Evolutionary conservation across 2,329 filamentous ascomycete species (phyloP).

Genomic region (Diplodia corticola): DNA sequence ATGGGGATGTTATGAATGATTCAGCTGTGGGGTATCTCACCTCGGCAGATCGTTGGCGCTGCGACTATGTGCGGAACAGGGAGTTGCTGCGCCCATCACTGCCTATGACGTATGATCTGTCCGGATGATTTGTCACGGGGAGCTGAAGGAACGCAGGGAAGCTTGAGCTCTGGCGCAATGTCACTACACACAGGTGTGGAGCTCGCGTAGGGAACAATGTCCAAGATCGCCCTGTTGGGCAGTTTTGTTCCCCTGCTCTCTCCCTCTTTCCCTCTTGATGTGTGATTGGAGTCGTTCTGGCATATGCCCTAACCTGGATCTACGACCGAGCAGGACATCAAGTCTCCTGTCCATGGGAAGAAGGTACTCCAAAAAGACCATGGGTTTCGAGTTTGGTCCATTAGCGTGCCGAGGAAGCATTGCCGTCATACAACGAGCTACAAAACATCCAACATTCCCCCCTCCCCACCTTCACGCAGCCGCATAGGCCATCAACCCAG

Average conservation of each 20-base stretch:
- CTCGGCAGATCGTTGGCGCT: neutral
- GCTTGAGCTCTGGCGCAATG: neutral
- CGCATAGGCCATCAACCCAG: conserved; percentile 11
- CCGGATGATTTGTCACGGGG: too few relatives aligned
- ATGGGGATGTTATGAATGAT: neutral
- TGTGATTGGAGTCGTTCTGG: too few relatives aligned
- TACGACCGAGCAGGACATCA: too few relatives aligned
- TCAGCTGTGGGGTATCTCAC: conserved; percentile 5
- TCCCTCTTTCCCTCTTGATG: neutral
- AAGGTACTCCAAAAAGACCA: too few relatives aligned
- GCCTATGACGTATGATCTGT: too few relatives aligned
- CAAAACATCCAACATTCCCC: too few relatives aligned
- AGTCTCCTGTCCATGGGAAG: too few relatives aligned
- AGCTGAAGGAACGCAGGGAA: neutral
- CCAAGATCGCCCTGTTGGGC: neutral
- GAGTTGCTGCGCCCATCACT: neutral
- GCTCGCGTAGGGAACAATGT: neutral
- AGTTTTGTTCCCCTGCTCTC: neutral
- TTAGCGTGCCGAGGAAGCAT: too few relatives aligned
- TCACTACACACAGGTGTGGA: too few relatives aligned
- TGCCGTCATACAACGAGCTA: too few relatives aligned
- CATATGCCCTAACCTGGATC: too few relatives aligned
- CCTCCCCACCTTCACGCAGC: neutral
- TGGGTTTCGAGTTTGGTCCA: too few relatives aligned
- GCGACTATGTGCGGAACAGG: neutral